These are phyloP conservation scores for Guadua angustifolia DNA, from an alignment of 176 grass and related monocot genomes.

Conservation along the genomic window DNA sequence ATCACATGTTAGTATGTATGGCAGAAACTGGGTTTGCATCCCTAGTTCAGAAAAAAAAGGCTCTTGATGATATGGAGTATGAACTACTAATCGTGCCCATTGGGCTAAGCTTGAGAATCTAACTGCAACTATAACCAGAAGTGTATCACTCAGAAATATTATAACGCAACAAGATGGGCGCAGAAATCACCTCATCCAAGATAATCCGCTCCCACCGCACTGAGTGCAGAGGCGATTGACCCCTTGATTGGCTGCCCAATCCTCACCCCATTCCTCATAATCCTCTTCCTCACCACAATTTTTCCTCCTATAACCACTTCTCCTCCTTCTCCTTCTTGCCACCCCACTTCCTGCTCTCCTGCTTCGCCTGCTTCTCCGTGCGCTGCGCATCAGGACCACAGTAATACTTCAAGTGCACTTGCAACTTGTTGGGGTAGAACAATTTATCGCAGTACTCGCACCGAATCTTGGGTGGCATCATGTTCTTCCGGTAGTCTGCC, in stretches of 20 bases:
- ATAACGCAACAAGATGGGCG: conserved; percentile 3
- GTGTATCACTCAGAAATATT: background rate
- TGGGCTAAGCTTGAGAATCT: background rate
- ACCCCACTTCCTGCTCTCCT: conserved; percentile 59
- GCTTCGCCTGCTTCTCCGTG: conserved; percentile 83
- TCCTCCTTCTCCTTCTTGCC: conserved; percentile 40
- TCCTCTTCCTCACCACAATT: conserved; percentile 21
- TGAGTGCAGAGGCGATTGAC: conserved; percentile 70
- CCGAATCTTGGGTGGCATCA: conserved; percentile 74
- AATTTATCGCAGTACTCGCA: conserved; percentile 59
- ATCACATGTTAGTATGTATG: conserved; percentile 9
- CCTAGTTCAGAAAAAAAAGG: background rate
- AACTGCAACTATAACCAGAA: background rate
- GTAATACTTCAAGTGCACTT: conserved; percentile 64
- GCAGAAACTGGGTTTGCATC: background rate
- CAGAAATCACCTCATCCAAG: conserved; percentile 78
- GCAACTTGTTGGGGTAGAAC: conserved; percentile 58
- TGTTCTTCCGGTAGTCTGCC: conserved; percentile 81
- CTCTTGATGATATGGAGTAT: background rate
- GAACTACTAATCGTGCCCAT: background rate
- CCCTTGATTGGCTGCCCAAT: conserved; percentile 20
- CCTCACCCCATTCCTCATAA: conserved; percentile 16
- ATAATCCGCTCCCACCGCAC: conserved; percentile 90
- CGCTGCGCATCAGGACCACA: conserved; percentile 78
- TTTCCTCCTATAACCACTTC: background rate